Evolutionary conservation across 2,329 filamentous ascomycete genomes (phyloP).

Genomic region (Sclerotiophoma versabilis): DNA sequence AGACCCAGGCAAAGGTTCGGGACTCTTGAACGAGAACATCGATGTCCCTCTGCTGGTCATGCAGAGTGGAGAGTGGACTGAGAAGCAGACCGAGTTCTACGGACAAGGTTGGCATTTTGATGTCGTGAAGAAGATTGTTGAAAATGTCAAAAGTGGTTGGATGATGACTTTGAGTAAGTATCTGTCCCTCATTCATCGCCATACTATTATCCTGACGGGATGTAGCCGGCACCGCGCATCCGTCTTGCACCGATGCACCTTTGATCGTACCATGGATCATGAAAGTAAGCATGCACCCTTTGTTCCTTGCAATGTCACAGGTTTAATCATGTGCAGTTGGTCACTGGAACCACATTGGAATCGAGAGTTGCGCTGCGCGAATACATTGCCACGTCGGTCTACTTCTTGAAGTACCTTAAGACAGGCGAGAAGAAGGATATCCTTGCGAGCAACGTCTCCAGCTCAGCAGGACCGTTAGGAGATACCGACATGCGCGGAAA

Average conservation of each 20-base stretch:
- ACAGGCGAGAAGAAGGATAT: slow-evolving; percentile 55
- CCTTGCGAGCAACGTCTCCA: slow-evolving; percentile 58
- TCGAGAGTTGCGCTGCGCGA: slow-evolving; percentile 63
- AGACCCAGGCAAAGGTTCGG: slow-evolving; percentile 71
- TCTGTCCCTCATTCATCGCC: neutral
- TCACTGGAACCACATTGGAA: slow-evolving; percentile 67
- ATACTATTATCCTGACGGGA: slow-evolving; percentile 1
- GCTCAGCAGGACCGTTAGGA: slow-evolving; percentile 45
- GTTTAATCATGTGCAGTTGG: slow-evolving; percentile 47
- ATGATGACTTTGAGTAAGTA: slow-evolving; percentile 53
- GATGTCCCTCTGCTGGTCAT: slow-evolving; percentile 66
- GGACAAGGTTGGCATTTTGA: slow-evolving; percentile 68
- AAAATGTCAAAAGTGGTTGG: slow-evolving; percentile 56
- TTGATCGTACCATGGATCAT: slow-evolving; percentile 68
- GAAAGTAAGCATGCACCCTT: slow-evolving; percentile 33
- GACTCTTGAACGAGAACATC: slow-evolving; percentile 66
- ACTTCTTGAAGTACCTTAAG: slow-evolving; percentile 62
- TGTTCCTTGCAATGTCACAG: neutral
- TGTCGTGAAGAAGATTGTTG: slow-evolving; percentile 65
- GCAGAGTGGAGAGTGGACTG: slow-evolving; percentile 71
- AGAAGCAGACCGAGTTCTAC: slow-evolving; percentile 64
- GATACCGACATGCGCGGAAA: slow-evolving; percentile 35
- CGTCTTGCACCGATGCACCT: slow-evolving; percentile 71
- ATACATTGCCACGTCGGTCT: slow-evolving; percentile 66
- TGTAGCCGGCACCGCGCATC: slow-evolving; percentile 58